These are phyloP conservation scores for Candida neerlandica DNA, from an alignment of 1,139 yeast genomes.

Conservation along the genomic window DNA sequence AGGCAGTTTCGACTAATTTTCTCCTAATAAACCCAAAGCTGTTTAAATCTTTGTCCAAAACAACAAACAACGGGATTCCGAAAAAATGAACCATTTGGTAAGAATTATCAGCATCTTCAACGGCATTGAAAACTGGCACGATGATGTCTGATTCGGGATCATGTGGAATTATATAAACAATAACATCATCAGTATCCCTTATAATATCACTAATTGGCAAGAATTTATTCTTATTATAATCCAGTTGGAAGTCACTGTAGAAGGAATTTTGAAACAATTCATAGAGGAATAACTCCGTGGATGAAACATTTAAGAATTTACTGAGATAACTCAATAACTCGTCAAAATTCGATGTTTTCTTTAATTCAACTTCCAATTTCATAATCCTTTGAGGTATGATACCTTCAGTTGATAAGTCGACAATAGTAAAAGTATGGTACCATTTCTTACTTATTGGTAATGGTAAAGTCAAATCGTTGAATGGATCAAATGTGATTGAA, in stretches of 20 bases:
- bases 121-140: slow-evolving; percentile 69
- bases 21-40: slow-evolving; percentile 56
- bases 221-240: slow-evolving; percentile 58
- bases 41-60: slow-evolving; percentile 48
- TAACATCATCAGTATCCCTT: slow-evolving; percentile 60
- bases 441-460: slow-evolving; percentile 78
- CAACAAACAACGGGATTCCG: slow-evolving; percentile 77
- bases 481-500: slow-evolving; percentile 93
- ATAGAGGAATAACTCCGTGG: slow-evolving; percentile 54
- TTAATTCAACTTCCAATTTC: slow-evolving; percentile 69
- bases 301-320: slow-evolving; percentile 47
- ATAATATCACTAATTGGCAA: slow-evolving; percentile 74
- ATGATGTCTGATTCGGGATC: slow-evolving; percentile 48
- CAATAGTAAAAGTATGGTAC: slow-evolving; percentile 64
- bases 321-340: slow-evolving; percentile 68
- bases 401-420: slow-evolving; percentile 58
- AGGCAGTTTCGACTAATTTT: slow-evolving; percentile 51
- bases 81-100: slow-evolving; percentile 46
- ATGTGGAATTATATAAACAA: slow-evolving; percentile 68
- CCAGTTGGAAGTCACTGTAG: slow-evolving; percentile 68
- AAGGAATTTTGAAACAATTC: slow-evolving; percentile 74
- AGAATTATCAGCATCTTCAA: slow-evolving; percentile 43
- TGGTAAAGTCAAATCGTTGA: slow-evolving; percentile 86
- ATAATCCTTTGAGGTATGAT: slow-evolving; percentile 26
- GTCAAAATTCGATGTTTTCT: slow-evolving; percentile 63